phyloP scores from a whole-genome alignment of 768 basidiomycete species.

The Russula sp. region DNA sequence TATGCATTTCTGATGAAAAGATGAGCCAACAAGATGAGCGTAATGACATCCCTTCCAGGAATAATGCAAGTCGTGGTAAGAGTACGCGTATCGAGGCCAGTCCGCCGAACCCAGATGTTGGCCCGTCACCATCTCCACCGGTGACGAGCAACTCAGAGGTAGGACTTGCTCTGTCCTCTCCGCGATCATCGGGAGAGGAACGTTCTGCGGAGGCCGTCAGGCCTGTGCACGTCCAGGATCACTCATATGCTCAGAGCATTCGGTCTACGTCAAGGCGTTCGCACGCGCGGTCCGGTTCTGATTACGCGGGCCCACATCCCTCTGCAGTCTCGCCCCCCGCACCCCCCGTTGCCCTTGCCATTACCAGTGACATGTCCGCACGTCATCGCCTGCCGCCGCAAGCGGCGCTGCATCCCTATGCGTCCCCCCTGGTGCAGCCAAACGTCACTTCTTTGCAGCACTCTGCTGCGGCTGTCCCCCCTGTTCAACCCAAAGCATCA shows the following conservation, averaged over 20 bases:
- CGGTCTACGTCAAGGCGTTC: constrained; percentile 14
- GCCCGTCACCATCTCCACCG: constrained; percentile 29
- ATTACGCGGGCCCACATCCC: constrained; percentile 37
- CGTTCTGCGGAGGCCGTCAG: constrained; percentile 20
- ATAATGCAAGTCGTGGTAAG: background rate
- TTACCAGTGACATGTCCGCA: constrained; percentile 28
- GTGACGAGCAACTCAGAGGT: constrained; percentile 26
- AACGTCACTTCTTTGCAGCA: background rate
- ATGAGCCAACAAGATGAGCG: constrained; percentile 10
- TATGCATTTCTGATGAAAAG: constrained; percentile 24
- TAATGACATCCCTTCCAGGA: constrained; percentile 19
- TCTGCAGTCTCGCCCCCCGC: constrained; percentile 25
- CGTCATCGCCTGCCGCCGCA: constrained; percentile 34
- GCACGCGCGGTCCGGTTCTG: constrained; percentile 25
- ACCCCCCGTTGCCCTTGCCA: constrained; percentile 12
- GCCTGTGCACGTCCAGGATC: constrained; percentile 26
- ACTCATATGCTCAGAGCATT: constrained; percentile 33
- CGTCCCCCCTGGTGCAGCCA: background rate
- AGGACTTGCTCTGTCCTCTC: constrained; percentile 40
- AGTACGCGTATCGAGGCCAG: background rate
- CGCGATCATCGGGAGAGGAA: constrained; percentile 25
- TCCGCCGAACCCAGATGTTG: background rate
- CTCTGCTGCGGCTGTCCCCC: background rate
- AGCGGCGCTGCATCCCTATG: constrained; percentile 18
- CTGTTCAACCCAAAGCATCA: background rate